These are phyloP conservation scores for Brettanomyces naardenensis DNA, from an alignment of 805 yeast genomes.

Conservation along the genomic window DNA sequence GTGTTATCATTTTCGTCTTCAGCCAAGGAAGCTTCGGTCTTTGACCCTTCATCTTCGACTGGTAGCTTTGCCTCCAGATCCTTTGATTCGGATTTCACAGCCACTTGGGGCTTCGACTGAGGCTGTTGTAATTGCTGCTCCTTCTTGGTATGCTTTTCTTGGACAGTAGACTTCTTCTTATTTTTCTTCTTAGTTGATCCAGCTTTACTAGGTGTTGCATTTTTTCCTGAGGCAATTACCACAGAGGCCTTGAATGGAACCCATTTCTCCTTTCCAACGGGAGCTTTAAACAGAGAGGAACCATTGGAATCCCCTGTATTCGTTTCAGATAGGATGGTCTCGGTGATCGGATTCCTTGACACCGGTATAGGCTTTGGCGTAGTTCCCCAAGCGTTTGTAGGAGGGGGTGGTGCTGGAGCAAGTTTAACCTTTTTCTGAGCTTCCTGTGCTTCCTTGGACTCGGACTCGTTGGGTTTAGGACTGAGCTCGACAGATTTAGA, in stretches of 20 bases:
- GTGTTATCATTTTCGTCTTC: no score
- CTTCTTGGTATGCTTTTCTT: not conserved
- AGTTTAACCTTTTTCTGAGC: conserved; percentile 26
- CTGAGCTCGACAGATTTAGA: no score
- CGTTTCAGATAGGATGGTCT: conserved; percentile 20
- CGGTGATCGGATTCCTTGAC: conserved; percentile 29
- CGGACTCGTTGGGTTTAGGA: no score
- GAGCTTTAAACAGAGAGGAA: conserved; percentile 12
- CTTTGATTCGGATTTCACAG: not conserved
- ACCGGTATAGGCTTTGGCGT: conserved; percentile 17
- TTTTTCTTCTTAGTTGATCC: conserved; percentile 13
- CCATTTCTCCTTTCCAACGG: conserved; percentile 58
- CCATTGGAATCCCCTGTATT: not conserved
- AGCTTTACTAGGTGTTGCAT: conserved; percentile 8
- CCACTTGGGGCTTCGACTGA: conserved; percentile 1
- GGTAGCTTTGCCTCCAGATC: not conserved
- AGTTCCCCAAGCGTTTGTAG: conserved; percentile 53
- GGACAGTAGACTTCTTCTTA: conserved; percentile 13
- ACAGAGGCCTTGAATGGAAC: conserved; percentile 56
- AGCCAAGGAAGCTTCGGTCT: not conserved
- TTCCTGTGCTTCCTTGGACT: conserved; percentile 1
- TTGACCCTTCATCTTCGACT: not conserved
- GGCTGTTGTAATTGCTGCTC: conserved; percentile 3
- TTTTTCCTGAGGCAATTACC: conserved; percentile 28
- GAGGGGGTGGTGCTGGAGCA: conserved; percentile 63